phyloP scores from a whole-genome alignment of 768 basidiomycete species.

The Boletellus ananas region DNA sequence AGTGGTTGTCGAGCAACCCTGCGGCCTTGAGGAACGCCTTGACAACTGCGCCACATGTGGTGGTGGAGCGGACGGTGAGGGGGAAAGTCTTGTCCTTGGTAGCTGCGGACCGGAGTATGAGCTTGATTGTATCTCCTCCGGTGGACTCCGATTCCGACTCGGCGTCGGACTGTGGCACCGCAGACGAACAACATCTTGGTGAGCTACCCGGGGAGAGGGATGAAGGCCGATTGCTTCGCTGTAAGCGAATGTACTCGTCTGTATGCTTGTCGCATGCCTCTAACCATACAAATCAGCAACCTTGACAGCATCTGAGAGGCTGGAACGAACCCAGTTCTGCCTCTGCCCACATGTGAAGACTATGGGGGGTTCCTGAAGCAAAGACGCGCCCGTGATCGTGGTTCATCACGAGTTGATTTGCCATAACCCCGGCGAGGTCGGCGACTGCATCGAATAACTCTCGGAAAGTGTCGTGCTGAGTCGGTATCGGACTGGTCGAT shows the following conservation, averaged over 20 bases:
- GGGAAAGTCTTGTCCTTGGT: constrained; percentile 51
- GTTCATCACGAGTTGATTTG: constrained; percentile 54
- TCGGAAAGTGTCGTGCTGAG: constrained; percentile 62
- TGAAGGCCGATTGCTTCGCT: constrained; percentile 25
- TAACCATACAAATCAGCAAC: constrained; percentile 27
- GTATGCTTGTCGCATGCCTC: constrained; percentile 65
- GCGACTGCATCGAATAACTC: constrained; percentile 63
- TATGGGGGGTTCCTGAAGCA: constrained; percentile 63
- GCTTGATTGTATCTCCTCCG: constrained; percentile 53
- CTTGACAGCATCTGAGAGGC: neutral
- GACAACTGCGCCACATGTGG: constrained; percentile 73
- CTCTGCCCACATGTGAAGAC: constrained; percentile 63
- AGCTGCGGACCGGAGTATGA: constrained; percentile 56
- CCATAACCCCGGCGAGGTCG: constrained; percentile 51
- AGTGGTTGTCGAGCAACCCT: constrained; percentile 55
- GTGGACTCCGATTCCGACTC: constrained; percentile 37
- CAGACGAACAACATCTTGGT: constrained; percentile 9
- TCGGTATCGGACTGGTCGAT: neutral
- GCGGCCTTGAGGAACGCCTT: constrained; percentile 70
- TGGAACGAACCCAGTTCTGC: constrained; percentile 56
- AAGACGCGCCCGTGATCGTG: constrained; percentile 63
- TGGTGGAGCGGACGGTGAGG: constrained; percentile 68
- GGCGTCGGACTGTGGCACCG: constrained; percentile 25
- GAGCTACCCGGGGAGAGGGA: constrained; percentile 19
- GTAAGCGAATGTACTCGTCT: constrained; percentile 57